Base-by-base conservation (phyloP, 192 early-diverging fungal genomes). In the Entomortierella beljakovae region DNA sequence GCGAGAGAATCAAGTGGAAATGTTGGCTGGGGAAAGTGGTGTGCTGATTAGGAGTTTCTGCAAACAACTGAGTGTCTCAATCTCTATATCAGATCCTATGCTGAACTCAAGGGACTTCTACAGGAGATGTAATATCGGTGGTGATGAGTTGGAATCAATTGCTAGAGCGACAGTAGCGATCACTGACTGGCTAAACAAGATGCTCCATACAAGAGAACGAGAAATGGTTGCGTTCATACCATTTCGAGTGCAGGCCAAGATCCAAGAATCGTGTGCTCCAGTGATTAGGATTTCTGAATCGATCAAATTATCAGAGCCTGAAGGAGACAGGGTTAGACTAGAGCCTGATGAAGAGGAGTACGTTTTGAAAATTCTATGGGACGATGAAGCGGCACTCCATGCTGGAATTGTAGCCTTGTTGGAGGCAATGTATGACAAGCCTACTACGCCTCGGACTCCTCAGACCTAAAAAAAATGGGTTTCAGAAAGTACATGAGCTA, bases 291-390 rank as follows among this genome's bases (percentile, higher is more conserved):
- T n/a, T n/a, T n/a, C n/a, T n/a, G n/a, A n/a, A n/a, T n/a, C n/a
- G 13, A 13, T 35, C n/a, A n/a, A 7, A 18, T 18, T 43, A 49
- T 28, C 40, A 6, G 65, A 20, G 5, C 18, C 42, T 6, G 55
- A 31, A 2, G 10, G 31, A 1, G 20, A 50, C 18, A 18, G 4
- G 18, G 15, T 40, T 22, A 37, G 31, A 20, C 65, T 68, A 1
- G 65, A 68, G 43, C 65, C 65, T 35, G 43, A 55, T 28, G 65
- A 68, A 29, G n/a, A 51, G 20, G 65, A 68, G 46, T 68, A 29
- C 1, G 38, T 58, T 32, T 43, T 68, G 0, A 6, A 16, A 22
- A 58, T 68, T 31, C 20, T 13, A 16, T 50, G 65, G n/a, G 11
- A 37, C 11, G 50, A 31, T 20, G 33, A 4, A 16, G 16, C 22